phyloP scores from a whole-genome alignment of 176 grass and related monocot genomes.

The Rhynchospora tenuis region DNA sequence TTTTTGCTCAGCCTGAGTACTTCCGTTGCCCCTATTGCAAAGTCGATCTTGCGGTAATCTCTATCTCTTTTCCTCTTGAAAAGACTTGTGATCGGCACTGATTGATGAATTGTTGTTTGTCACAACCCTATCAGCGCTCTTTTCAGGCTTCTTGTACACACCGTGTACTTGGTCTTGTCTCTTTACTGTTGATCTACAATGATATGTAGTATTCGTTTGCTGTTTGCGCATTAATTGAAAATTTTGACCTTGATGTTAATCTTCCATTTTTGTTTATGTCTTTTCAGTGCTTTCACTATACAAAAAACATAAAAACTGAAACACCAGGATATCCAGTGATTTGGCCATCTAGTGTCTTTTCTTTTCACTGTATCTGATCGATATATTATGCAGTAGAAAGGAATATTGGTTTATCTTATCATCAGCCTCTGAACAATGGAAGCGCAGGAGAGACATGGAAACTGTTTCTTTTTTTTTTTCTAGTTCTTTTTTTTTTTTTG shows the following conservation, averaged over 20 bases:
- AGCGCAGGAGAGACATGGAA: conserved; percentile 13
- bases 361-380: conserved; percentile 5
- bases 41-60: conserved; percentile 88
- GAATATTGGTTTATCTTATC: conserved; percentile 18
- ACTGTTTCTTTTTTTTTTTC: neutral
- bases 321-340: neutral
- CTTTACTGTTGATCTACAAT: neutral
- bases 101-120: conserved; percentile 2
- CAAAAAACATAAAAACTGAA: neutral
- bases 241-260: neutral
- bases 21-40: conserved; percentile 94
- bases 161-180: neutral
- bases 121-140: conserved; percentile 5
- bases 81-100: conserved; percentile 12
- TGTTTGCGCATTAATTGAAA: neutral
- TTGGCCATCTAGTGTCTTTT: neutral
- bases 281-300: neutral
- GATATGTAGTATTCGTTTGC: neutral
- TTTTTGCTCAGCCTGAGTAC: conserved; percentile 66
- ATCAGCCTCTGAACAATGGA: neutral
- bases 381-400: conserved; percentile 14
- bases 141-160: neutral
- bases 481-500: neutral
- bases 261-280: neutral
- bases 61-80: conserved; percentile 28